Base-by-base conservation (phyloP, 768 basidiomycete species). In the Suillus subaureus region DNA sequence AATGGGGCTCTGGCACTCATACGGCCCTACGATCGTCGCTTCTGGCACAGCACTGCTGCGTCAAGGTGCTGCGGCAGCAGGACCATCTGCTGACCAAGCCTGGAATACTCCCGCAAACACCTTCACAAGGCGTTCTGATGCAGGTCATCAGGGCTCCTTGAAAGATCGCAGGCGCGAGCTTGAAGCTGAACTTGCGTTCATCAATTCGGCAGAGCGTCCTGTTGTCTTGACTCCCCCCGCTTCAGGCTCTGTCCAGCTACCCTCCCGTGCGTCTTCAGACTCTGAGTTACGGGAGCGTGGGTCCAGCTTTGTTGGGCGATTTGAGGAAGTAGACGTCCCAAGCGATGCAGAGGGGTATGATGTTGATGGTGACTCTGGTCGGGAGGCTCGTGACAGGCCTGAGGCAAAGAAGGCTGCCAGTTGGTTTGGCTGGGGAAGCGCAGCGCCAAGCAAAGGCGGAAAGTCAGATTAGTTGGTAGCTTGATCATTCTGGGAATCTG, bases 301-400 rank as follows among this genome's bases (percentile, higher is more conserved):
- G 13, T 79, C 78, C 18, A 80, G 72, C 21, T 73, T 63, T 63
- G 63, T 79, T 57, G 82, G 82, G 33, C 79, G 66, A 71, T 89
- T 89, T 67, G 91, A 92, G 69, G 89, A 92, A 77, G 83, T 88
- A 2, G 87, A 89, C 66, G 86, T 88, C n/a, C 85, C 86, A 49
- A 89, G 87, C 64, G 90, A 92, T 68, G 83, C 81, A 16, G 91
- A 92, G 67, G 88, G 86, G 7, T 85, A 90, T 63, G 85, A 87
- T 62, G 79, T 78, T 12, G 71, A 69, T 9, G 79, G 68, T 39
- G 72, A 61, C 9, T 54, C 66, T n/a, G 64, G 51, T 11, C 61
- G 43, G 40, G 58, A 60, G 56, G 72, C 42, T 51, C 61, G 58
- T 68, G 73, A 26, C 61, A 55, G 67, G 62, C 77, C 78, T 0